Evolutionary conservation across 1,284 basidiomycete genomes (phyloP), one percentile per base, ranked within the genome.

Genomic region (Apiotrichum brassicae): DNA sequence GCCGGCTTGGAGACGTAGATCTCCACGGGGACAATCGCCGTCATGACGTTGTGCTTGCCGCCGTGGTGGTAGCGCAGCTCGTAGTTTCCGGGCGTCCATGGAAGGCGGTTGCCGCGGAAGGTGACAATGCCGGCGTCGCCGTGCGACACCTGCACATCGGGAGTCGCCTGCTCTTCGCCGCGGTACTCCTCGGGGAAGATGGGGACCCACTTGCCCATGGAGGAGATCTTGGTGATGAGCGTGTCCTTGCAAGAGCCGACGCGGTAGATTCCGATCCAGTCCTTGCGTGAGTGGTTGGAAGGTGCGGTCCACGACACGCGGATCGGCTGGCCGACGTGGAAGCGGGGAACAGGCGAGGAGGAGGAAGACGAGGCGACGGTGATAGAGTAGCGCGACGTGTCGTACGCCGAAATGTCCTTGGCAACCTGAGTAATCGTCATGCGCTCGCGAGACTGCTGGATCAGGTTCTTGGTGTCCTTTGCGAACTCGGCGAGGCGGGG

Each of bases 231-330:
- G 4, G 95, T 98, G 37, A 95, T 81, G 18, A 86, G 76, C 19
- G 78, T 82, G 16, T 84, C 86, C 64, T 83, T 83, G 72, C 90
- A 92, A 0, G 89, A 88, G 24, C 88, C 90, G 52, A 90, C 61
- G 75, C 90, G 90, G 62, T 95, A 97, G 36, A 98, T 81, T 12
- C 93, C 95, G 61, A 98, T 87, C 95, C 94, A 98, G 70, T 98
- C 94, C 60, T 85, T 82, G n/a, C 88, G 80, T 12, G 91, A 94
- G 67, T 97, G 94, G 51, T 83, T 81, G 28, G 77, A 73, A 0
- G 94, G 91, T 1, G 89, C 93, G 46, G 82, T 82, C 93, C 93
- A 98, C 37, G 81, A 80, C 30, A 97, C 79, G 5, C 73, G 78
- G 61, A 98, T 92, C 6, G 87, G 83, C 70, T 97, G 88, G 28